Conservation (phyloP, 257 asterid genomes). For the Jaltomata sinuosa region DNA sequence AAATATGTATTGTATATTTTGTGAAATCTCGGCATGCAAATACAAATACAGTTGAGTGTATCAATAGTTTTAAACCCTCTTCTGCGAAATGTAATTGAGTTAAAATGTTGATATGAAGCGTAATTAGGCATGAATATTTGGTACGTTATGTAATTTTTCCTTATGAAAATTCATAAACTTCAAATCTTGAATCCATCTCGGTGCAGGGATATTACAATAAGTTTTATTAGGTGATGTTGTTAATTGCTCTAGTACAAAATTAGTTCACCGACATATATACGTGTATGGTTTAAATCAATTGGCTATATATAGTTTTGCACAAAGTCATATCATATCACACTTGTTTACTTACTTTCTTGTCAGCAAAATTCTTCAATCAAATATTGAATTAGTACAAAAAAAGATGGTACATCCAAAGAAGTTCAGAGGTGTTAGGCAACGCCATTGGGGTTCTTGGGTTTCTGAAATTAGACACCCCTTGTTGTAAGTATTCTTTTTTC, state of each 20-base stretch:
- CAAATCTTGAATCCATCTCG: neutral
- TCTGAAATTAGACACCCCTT: conserved; percentile 91
- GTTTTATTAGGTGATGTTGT: neutral
- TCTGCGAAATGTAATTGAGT: too few relatives aligned
- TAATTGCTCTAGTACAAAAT: neutral
- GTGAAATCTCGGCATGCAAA: too few relatives aligned
- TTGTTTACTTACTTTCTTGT: neutral
- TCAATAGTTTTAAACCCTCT: too few relatives aligned
- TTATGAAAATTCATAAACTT: neutral
- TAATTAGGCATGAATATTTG: too few relatives aligned
- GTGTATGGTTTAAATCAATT: neutral
- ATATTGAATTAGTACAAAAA: neutral
- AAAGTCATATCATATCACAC: neutral
- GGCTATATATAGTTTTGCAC: neutral
- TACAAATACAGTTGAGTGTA: too few relatives aligned
- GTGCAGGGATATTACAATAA: neutral
- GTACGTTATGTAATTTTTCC: too few relatives aligned
- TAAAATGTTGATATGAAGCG: too few relatives aligned
- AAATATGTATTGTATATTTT: too few relatives aligned
- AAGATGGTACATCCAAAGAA: conserved; percentile 63
- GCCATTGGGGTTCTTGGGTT: conserved; percentile 99
- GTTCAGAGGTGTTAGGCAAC: conserved; percentile 86
- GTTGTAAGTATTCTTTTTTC: conserved; percentile 35
- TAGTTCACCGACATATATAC: neutral
- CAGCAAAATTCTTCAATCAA: neutral